These are phyloP conservation scores for Termitomyces titanicus DNA, from an alignment of 768 basidiomycete genomes.

Conservation along the genomic window DNA sequence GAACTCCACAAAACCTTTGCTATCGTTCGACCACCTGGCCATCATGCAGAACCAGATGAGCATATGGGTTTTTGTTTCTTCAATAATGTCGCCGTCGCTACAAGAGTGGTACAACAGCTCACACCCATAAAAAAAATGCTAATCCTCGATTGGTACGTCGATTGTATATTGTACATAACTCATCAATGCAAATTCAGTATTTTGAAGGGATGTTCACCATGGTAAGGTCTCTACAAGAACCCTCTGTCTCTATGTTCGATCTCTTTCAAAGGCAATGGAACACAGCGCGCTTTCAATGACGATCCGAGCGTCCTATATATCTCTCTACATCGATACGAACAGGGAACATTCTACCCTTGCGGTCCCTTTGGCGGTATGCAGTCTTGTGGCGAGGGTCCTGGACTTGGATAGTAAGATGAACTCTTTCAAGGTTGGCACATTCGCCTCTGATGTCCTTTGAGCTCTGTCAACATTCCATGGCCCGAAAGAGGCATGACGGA, in stretches of 20 bases:
- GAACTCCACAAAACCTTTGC: constrained; percentile 86
- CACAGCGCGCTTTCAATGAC: constrained; percentile 93
- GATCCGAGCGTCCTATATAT: constrained; percentile 91
- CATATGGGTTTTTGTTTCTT: constrained; percentile 99
- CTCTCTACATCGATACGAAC: constrained; percentile 92
- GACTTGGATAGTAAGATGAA: constrained; percentile 76
- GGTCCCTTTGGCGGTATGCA: constrained; percentile 86
- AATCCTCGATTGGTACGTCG: constrained; percentile 89
- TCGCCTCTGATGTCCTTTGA: constrained; percentile 26
- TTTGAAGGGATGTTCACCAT: constrained; percentile 78
- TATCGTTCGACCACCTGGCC: constrained; percentile 95
- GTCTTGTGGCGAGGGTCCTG: constrained; percentile 80
- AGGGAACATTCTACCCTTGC: constrained; percentile 89
- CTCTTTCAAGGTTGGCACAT: constrained; percentile 4
- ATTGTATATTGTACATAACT: constrained; percentile 3
- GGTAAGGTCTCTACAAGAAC: constrained; percentile 36
- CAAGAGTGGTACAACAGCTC: constrained; percentile 70
- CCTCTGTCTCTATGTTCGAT: constrained; percentile 1
- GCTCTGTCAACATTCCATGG: constrained; percentile 97
- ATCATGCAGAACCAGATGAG: constrained; percentile 97
- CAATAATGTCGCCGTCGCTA: constrained; percentile 95
- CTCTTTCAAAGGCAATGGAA: constrained; percentile 82
- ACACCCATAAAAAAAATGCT: constrained; percentile 76
- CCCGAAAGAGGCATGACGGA: constrained; percentile 85
- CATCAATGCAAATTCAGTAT: not conserved